phyloP scores from a whole-genome alignment of 176 grass and related monocot genomes.

The Phragmites australis region DNA sequence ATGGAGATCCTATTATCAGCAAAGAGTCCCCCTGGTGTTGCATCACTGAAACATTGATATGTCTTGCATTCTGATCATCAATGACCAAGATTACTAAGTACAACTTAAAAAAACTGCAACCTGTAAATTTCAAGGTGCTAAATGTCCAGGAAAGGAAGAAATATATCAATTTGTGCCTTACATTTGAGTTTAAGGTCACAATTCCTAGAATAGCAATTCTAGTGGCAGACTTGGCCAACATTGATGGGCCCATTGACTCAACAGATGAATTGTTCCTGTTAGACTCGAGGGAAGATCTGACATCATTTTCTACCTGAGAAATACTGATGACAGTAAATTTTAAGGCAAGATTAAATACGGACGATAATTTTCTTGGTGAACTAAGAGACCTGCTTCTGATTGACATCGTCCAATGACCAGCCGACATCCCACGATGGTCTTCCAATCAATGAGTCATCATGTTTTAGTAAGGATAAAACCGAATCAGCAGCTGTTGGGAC shows the following conservation, averaged over 20 bases:
- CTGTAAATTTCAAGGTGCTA: constrained; percentile 31
- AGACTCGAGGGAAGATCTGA: constrained; percentile 50
- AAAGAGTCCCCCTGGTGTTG: constrained; percentile 72
- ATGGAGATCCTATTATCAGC: constrained; percentile 82
- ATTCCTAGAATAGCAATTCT: constrained; percentile 91
- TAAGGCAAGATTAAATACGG: constrained; percentile 10
- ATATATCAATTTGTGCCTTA: constrained; percentile 27
- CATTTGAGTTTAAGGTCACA: constrained; percentile 48
- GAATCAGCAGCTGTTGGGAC: constrained; percentile 66
- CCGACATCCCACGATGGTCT: constrained; percentile 78
- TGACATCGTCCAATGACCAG: constrained; percentile 61
- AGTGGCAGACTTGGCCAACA: constrained; percentile 62
- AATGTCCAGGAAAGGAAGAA: constrained; percentile 40
- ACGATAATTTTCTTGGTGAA: constrained; percentile 22
- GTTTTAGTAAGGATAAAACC: constrained; percentile 65
- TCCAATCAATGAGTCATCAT: constrained; percentile 46
- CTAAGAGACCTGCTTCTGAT: constrained; percentile 60
- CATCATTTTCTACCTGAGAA: constrained; percentile 60
- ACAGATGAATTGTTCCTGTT: constrained; percentile 41
- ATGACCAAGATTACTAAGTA: constrained; percentile 25
- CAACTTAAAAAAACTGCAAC: constrained; percentile 4
- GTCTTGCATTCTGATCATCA: constrained; percentile 54
- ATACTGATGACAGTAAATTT: constrained; percentile 16
- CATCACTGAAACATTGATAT: constrained; percentile 53
- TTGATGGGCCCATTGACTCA: constrained; percentile 43